Evolutionary conservation across 2,329 filamentous ascomycete species (phyloP).

Genomic region (Chaetoscypha palmicola): DNA sequence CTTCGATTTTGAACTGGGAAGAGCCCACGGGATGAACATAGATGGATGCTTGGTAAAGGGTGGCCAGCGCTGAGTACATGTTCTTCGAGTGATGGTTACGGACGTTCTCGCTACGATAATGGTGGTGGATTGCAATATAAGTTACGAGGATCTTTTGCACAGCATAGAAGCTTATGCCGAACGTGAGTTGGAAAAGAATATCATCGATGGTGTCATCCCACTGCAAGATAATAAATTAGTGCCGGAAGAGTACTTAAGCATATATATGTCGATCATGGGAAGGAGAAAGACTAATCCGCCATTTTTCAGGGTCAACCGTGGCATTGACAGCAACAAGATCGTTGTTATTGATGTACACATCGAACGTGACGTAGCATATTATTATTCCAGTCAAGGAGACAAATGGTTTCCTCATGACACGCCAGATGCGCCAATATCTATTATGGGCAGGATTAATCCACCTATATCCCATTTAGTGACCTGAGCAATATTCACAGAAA

Average conservation of each 20-base stretch:
- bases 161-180: background rate
- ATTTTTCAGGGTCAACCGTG: background rate
- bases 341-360: background rate
- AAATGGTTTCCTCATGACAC: background rate
- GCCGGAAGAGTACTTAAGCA: background rate
- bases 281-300: background rate
- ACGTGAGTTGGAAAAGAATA: background rate
- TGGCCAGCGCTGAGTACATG: constrained; percentile 63
- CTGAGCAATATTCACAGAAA: no score
- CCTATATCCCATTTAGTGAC: no score
- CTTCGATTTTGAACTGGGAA: constrained; percentile 79
- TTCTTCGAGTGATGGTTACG: constrained; percentile 71
- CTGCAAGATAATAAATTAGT: background rate
- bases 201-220: background rate
- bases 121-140: constrained; percentile 39
- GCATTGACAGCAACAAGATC: background rate
- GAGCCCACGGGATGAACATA: constrained; percentile 85
- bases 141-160: background rate
- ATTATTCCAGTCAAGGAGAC: background rate
- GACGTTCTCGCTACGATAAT: constrained; percentile 53
- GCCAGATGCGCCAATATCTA: constrained; percentile 1
- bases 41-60: constrained; percentile 83
- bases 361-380: background rate
- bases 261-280: no score
- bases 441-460: background rate